Percentiles rank a stretch among this genome's conserved stretches.
These are phyloP conservation scores for Patellifolia procumbens DNA, from an alignment of 179 eudicot species.

Conservation along the genomic window DNA sequence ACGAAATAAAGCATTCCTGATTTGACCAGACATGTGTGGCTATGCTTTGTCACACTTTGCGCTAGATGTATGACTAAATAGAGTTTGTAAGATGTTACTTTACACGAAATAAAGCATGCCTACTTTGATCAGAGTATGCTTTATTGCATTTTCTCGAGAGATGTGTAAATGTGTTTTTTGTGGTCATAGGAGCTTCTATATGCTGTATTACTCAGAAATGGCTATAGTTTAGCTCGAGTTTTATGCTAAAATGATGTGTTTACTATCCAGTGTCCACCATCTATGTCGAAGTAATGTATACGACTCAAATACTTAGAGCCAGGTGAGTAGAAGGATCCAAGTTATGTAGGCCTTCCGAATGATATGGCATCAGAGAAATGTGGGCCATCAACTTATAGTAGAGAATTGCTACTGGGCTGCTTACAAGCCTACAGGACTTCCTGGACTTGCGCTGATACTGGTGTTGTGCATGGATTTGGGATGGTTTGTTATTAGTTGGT, in stretches of 20 bases:
- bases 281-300: neutral
- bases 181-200: constrained; percentile 9
- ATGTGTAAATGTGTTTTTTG: neutral
- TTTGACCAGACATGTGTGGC: neutral
- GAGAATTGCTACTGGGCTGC: neutral
- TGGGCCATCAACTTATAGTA: neutral
- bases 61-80: too few species aligned
- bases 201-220: neutral
- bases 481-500: neutral
- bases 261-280: neutral
- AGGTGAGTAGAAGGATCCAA: neutral
- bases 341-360: neutral
- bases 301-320: neutral
- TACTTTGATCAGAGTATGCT: too few species aligned
- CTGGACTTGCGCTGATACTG: neutral
- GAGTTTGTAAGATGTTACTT: too few species aligned
- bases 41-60: neutral
- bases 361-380: neutral
- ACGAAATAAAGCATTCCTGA: constrained; percentile 1
- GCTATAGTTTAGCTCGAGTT: neutral
- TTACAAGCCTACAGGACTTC: neutral
- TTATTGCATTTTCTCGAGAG: neutral
- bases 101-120: too few species aligned
- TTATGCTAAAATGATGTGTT: neutral
- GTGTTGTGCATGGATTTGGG: neutral